Percentiles rank a stretch among this genome's conserved stretches.
phyloP scores from a whole-genome alignment of 768 basidiomycete species.

The Terana coerulea region DNA sequence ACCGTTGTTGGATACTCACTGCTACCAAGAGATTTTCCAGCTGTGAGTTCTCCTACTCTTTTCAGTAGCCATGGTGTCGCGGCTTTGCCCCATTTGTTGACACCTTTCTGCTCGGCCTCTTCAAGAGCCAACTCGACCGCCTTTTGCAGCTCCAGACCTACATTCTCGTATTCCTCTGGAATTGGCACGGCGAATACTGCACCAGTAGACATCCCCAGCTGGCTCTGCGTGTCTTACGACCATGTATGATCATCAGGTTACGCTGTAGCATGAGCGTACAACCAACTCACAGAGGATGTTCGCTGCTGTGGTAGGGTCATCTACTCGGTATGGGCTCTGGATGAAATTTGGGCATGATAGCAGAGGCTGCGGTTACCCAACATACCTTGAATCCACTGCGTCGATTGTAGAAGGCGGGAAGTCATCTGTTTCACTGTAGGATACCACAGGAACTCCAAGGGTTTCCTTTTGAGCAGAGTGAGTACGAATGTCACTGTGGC shows the following conservation, averaged over 20 bases:
- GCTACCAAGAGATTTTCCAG: constrained; percentile 67
- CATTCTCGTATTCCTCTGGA: constrained; percentile 65
- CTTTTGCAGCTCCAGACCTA: constrained; percentile 66
- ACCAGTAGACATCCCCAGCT: constrained; percentile 72
- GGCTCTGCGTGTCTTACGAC: constrained; percentile 72
- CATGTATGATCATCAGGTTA: too few species aligned
- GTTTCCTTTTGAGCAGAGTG: constrained; percentile 70
- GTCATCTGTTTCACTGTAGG: constrained; percentile 69
- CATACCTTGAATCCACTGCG: constrained; percentile 74
- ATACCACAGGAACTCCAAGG: constrained; percentile 86
- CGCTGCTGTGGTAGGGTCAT: constrained; percentile 64
- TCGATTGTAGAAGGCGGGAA: constrained; percentile 96
- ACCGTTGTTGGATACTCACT: too few species aligned
- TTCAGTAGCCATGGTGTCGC: constrained; percentile 92
- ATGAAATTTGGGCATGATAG: background rate
- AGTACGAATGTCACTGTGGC: background rate
- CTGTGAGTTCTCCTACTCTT: constrained; percentile 76
- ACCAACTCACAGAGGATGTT: constrained; percentile 59
- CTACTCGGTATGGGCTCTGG: constrained; percentile 78
- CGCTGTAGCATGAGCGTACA: background rate
- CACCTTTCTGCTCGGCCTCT: constrained; percentile 79
- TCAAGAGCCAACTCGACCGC: constrained; percentile 80
- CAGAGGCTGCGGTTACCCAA: background rate
- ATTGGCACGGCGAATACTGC: constrained; percentile 88
- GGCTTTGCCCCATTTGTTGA: constrained; percentile 80